Percentiles rank a stretch among this genome's conserved stretches.
These are phyloP conservation scores for Mycena albidolilacea DNA, from an alignment of 768 basidiomycete genomes.

Conservation along the genomic window DNA sequence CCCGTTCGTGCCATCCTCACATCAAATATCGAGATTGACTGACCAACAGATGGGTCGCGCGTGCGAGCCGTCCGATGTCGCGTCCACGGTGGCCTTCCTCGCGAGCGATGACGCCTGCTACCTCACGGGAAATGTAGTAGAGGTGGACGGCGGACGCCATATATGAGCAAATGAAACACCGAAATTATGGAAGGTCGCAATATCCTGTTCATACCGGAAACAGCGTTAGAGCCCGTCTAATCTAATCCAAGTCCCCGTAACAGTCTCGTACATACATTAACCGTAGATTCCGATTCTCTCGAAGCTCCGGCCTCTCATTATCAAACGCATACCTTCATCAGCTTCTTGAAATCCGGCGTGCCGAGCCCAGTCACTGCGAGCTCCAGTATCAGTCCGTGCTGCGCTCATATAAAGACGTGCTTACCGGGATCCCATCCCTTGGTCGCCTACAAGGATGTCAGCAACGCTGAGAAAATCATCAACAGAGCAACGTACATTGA, in stretches of 20 bases:
- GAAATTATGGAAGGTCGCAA: background rate
- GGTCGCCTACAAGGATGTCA: constrained; percentile 55
- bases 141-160: constrained; percentile 21
- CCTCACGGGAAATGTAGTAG: constrained; percentile 26
- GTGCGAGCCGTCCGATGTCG: constrained; percentile 27
- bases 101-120: constrained; percentile 30
- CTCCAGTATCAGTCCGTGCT: background rate
- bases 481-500: constrained; percentile 63
- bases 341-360: constrained; percentile 18
- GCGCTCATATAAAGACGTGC: background rate
- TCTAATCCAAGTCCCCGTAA: background rate
- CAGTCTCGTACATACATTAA: background rate
- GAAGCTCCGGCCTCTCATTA: background rate
- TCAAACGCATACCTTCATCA: constrained; percentile 26
- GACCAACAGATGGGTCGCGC: constrained; percentile 22
- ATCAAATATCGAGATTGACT: background rate
- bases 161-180: constrained; percentile 3
- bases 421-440: constrained; percentile 73
- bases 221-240: background rate
- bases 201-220: background rate
- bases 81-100: constrained; percentile 29
- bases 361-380: constrained; percentile 18
- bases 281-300: background rate
- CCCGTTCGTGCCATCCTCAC: constrained; percentile 4
- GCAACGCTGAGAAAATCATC: constrained; percentile 4